Evolutionary conservation across 2,329 filamentous ascomycete genomes (phyloP).

Genomic region (Diaporthe velutina): DNA sequence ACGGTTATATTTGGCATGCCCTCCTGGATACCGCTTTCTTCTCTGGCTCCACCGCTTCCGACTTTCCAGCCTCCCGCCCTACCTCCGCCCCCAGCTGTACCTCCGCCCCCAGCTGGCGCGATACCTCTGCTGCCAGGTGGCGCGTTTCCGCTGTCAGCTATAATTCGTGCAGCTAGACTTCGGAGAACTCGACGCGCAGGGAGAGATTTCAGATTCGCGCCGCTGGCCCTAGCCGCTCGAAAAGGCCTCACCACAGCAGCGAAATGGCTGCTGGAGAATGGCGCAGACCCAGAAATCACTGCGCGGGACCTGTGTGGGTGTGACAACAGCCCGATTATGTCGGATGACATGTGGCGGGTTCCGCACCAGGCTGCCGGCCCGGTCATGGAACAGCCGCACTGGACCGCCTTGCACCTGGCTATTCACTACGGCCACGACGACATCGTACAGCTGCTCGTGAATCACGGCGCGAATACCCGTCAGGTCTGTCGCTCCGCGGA

Average conservation of each 20-base stretch:
- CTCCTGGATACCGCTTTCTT: no score
- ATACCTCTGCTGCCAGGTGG: no score
- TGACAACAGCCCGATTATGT: background rate
- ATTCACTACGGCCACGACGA: background rate
- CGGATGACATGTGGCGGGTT: background rate
- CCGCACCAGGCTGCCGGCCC: background rate
- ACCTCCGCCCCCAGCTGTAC: no score
- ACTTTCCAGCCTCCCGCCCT: no score
- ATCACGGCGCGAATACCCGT: background rate
- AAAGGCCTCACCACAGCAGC: background rate
- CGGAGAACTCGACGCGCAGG: fast-evolving
- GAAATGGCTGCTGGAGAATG: background rate
- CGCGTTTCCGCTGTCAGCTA: no score
- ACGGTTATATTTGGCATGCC: no score
- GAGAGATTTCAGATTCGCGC: background rate
- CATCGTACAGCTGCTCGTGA: background rate
- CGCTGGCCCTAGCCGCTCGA: background rate
- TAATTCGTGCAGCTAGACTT: background rate
- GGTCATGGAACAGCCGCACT: background rate
- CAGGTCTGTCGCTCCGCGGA: background rate
- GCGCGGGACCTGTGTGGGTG: background rate
- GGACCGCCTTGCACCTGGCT: background rate
- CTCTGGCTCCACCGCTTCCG: no score
- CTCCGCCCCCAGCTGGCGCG: no score
- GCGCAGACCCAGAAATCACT: background rate